Evolutionary conservation across 2,329 filamentous ascomycete genomes (phyloP).

Genomic region (Waltergamsia citrina): DNA sequence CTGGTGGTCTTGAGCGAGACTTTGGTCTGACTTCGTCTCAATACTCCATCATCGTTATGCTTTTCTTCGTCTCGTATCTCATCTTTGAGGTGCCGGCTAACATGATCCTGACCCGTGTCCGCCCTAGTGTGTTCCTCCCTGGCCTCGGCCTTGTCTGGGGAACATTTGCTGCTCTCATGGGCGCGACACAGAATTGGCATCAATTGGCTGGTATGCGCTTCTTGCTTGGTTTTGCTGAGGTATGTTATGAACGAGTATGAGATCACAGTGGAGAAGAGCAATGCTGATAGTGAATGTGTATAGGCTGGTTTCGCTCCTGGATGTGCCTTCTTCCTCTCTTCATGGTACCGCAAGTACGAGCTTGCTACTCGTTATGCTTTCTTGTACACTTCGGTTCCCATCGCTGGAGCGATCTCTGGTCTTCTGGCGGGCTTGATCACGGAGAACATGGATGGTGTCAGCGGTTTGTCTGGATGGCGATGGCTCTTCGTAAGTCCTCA

Average conservation of each 20-base stretch:
- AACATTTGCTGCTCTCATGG: constrained; percentile 11
- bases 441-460: constrained; percentile 10
- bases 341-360: constrained; percentile 13
- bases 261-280: constrained; percentile 28
- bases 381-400: constrained; percentile 11
- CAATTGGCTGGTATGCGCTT: constrained; percentile 11
- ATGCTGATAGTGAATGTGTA: constrained; percentile 22
- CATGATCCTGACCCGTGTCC: constrained; percentile 10
- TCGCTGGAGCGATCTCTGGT: constrained; percentile 12
- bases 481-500: constrained; percentile 15
- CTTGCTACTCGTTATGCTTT: constrained; percentile 11
- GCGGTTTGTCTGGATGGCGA: constrained; percentile 14
- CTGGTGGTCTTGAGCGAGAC: constrained; percentile 11
- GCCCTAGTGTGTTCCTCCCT: constrained; percentile 12
- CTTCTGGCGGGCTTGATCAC: constrained; percentile 12
- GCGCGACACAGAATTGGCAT: constrained; percentile 11
- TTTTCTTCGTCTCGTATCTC: constrained; percentile 16
- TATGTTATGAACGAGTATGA: constrained; percentile 47
- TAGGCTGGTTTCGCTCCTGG: constrained; percentile 13
- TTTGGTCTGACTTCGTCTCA: constrained; percentile 10
- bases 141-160: constrained; percentile 13
- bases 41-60: constrained; percentile 16
- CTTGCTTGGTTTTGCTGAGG: constrained; percentile 12
- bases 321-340: constrained; percentile 13
- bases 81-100: constrained; percentile 7